Evolutionary conservation across 2,329 filamentous ascomycete species (phyloP), one percentile per base, ranked within the genome.

Genomic region (Biscogniauxia sp.): DNA sequence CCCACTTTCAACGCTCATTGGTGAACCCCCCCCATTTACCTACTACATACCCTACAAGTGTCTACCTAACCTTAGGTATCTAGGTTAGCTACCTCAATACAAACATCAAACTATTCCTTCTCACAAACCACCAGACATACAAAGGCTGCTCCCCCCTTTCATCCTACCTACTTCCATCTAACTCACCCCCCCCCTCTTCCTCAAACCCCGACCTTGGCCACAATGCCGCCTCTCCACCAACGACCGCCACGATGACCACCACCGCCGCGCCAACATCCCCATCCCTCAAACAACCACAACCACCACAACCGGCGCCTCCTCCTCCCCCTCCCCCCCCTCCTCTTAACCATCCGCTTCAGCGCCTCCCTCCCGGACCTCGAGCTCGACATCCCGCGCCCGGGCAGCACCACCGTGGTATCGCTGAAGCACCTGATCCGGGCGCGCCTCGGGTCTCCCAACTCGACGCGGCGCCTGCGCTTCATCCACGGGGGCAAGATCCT

Each of bases 401-500:
- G 81, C 54, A 80, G 82, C 32, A 93, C 89, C 11, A 92, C 92
- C 51, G 85, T 92, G 57, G 84, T 92, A 58, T 86, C 89, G 1
- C 84, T 98, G 60, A 97, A 96, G 76, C 88, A 90, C 69, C 82
- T 90, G 56, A 91, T 98, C 72, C 92, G 95, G 67, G 76, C 81
- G 8, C 84, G 89, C 53, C 85, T 97, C 20, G 82, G 88, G 5
- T 71, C 79, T 37, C 78, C 84, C 37, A 82, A 88, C 64, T 84
- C 87, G 15, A 80, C 84, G 51, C 87, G 86, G 64, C 89, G 92
- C 41, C 85, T 98, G 32, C 92, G 94, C 61, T 87, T 99, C 65
- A 97, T 98, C 74, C 88, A 97, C 75, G 86, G 91, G 55, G 95
- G 95, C 63, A 93, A 91, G 72, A 89, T 96, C 61, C 87, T 98